phyloP scores from a whole-genome alignment of 2,329 filamentous ascomycete species.

The Talaromyces sp. region DNA sequence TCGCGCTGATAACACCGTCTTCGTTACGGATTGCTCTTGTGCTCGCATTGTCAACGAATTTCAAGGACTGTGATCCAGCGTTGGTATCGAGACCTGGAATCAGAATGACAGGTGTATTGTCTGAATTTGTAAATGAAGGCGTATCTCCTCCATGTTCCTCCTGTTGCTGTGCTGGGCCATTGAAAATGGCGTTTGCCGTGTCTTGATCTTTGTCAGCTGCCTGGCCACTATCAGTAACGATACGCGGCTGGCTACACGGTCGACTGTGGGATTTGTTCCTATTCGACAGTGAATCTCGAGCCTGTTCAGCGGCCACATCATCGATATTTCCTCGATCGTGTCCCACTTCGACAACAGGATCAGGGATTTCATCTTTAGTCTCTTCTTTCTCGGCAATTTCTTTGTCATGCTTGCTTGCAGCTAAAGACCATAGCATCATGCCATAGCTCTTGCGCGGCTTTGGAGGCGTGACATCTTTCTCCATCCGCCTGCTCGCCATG shows the following conservation, averaged over 20 bases:
- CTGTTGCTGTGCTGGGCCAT: neutral
- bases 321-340: conserved; percentile 13
- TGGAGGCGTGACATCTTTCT: conserved; percentile 26
- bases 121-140: neutral
- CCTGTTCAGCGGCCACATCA: neutral
- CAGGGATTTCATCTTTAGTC: conserved; percentile 17
- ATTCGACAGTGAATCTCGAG: neutral
- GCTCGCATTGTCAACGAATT: conserved; percentile 23
- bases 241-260: conserved; percentile 11
- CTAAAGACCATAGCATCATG: conserved; percentile 76
- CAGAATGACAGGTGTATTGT: neutral
- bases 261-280: conserved; percentile 2
- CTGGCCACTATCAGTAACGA: conserved; percentile 21
- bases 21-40: conserved; percentile 22
- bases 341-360: conserved; percentile 23
- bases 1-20: conserved; percentile 21
- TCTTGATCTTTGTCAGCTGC: conserved; percentile 12
- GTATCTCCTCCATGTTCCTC: neutral
- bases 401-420: conserved; percentile 87
- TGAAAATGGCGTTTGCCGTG: neutral
- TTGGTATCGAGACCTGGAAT: conserved; percentile 7
- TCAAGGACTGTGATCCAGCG: neutral
- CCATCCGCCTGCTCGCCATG: conserved; percentile 62
- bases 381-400: conserved; percentile 52
- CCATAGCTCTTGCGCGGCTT: conserved; percentile 60